Percentiles rank a stretch among this genome's conserved stretches.
Conservation (phyloP, 2,329 filamentous ascomycete genomes). For the Ophiostoma quercus region DNA sequence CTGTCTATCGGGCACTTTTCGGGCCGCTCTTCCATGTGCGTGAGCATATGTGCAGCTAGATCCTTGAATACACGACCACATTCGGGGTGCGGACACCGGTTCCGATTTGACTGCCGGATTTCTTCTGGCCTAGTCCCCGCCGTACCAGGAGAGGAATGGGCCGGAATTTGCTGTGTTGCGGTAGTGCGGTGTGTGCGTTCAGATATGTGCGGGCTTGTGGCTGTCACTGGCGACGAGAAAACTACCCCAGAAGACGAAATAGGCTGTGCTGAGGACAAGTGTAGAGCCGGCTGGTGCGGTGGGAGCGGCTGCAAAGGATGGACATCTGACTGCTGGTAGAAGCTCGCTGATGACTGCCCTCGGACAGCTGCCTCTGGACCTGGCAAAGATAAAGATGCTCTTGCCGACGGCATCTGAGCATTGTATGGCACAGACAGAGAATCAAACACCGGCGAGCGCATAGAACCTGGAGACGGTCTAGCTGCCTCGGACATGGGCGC, state of each 20-base stretch:
- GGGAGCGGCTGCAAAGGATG: background rate
- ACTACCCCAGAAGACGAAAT: background rate
- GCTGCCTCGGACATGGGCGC: background rate
- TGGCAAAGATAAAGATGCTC: background rate
- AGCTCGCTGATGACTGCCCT: background rate
- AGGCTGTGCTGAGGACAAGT: background rate
- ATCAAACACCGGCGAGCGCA: background rate
- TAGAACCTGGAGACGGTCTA: background rate
- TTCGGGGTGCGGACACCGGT: slow-evolving; percentile 11
- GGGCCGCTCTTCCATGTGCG: slow-evolving; percentile 81
- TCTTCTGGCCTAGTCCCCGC: slow-evolving; percentile 22
- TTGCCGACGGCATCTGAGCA: background rate
- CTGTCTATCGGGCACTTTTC: slow-evolving; percentile 91
- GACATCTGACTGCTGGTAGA: background rate
- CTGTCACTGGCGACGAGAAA: background rate
- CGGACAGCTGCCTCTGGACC: background rate
- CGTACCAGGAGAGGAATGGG: background rate
- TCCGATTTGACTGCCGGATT: background rate
- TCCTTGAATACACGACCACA: slow-evolving; percentile 87
- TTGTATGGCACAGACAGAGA: background rate
- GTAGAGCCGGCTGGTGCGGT: background rate
- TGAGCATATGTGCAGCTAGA: slow-evolving; percentile 89
- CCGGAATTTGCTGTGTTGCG: background rate
- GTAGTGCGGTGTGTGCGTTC: background rate
- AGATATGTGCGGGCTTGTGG: background rate